Evolutionary conservation across 768 basidiomycete genomes (phyloP).

Genomic region (Mycena capillaripes): DNA sequence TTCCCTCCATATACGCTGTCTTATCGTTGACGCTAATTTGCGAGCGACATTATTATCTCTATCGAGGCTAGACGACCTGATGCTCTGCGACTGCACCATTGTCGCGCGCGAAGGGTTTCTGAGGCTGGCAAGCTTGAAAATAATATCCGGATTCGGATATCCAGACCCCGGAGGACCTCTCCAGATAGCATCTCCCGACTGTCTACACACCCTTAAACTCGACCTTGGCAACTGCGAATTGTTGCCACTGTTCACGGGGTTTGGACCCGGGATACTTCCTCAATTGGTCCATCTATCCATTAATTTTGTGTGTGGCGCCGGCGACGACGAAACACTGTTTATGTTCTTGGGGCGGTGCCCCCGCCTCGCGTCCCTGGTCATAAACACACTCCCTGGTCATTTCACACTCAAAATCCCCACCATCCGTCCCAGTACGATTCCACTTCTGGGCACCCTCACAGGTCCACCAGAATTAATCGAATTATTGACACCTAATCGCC

Average conservation of each 20-base stretch:
- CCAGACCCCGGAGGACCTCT: too few relatives aligned
- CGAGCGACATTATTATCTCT: background rate
- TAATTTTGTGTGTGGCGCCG: too few relatives aligned
- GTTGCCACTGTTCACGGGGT: too few relatives aligned
- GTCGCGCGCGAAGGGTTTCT: background rate
- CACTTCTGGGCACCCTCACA: background rate
- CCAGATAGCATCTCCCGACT: too few relatives aligned
- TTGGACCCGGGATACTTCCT: background rate
- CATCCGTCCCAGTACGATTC: background rate
- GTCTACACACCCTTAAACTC: too few relatives aligned
- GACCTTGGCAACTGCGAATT: too few relatives aligned
- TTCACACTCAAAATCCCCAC: background rate
- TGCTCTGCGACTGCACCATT: background rate
- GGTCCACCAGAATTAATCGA: too few relatives aligned
- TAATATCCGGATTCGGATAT: too few relatives aligned
- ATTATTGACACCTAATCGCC: too few relatives aligned
- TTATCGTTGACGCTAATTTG: background rate
- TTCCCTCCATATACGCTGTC: background rate
- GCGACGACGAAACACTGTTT: background rate
- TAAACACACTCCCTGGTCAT: background rate
- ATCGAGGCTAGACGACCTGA: background rate
- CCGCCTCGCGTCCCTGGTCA: background rate
- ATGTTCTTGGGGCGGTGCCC: background rate
- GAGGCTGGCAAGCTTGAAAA: too few relatives aligned
- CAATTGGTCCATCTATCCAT: background rate